Evolutionary conservation across 306 rosid genomes (phyloP).

Genomic region (Argentina anserina): DNA sequence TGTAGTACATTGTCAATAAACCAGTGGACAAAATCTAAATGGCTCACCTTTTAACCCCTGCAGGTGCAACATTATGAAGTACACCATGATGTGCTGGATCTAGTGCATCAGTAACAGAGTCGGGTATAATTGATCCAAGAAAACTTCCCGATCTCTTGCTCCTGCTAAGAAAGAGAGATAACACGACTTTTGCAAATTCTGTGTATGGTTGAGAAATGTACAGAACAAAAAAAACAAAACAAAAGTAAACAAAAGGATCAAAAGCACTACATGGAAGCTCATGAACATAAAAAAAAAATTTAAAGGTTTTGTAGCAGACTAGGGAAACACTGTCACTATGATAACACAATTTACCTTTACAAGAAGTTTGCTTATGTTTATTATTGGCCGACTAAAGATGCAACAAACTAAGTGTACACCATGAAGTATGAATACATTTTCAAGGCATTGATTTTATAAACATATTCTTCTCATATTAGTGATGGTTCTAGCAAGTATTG

Average conservation of each 20-base stretch:
- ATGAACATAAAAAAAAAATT: neutral
- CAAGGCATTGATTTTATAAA: neutral
- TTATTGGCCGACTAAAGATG: neutral
- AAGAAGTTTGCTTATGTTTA: neutral
- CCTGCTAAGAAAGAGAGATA: constrained; percentile 35
- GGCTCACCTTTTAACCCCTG: constrained; percentile 76
- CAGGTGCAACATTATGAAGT: constrained; percentile 74
- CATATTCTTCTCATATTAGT: neutral
- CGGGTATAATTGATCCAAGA: constrained; percentile 82
- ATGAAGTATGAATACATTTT: no score
- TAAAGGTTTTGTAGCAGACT: neutral
- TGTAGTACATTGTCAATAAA: neutral
- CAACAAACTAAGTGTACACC: neutral
- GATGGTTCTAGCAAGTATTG: neutral
- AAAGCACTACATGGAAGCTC: neutral
- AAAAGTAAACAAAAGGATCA: neutral
- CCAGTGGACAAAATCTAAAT: neutral
- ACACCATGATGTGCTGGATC: constrained; percentile 80
- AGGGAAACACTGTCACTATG: neutral
- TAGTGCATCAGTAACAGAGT: constrained; percentile 63
- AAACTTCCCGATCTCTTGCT: constrained; percentile 64
- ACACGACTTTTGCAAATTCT: constrained; percentile 22
- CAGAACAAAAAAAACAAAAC: no score
- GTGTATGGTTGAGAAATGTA: neutral
- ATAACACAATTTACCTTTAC: neutral